Evolutionary conservation across 2,329 filamentous ascomycete species (phyloP).

Genomic region (Monosporascus sp.): DNA sequence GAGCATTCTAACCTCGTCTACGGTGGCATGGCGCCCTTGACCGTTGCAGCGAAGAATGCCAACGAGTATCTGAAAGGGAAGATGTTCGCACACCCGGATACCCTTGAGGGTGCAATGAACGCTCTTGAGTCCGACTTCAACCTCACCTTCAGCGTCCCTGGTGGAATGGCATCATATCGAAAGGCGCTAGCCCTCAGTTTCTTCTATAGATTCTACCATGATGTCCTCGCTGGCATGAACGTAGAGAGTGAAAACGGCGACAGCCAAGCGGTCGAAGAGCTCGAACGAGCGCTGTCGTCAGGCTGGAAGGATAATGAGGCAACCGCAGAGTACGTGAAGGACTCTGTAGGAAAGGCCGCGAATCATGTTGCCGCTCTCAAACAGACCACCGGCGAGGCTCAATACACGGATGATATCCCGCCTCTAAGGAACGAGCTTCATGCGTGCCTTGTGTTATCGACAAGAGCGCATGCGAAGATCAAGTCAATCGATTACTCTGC

Average conservation of each 20-base stretch:
- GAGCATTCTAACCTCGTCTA: conserved; percentile 77
- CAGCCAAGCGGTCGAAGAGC: conserved; percentile 71
- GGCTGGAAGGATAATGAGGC: conserved; percentile 74
- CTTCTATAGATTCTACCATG: conserved; percentile 96
- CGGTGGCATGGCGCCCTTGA: conserved; percentile 91
- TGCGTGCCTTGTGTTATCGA: conserved; percentile 81
- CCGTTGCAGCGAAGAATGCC: conserved; percentile 77
- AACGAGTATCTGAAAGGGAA: conserved; percentile 71
- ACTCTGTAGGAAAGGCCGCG: conserved; percentile 77
- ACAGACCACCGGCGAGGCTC: conserved; percentile 88
- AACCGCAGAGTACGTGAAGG: conserved; percentile 72
- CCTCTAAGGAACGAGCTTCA: conserved; percentile 81
- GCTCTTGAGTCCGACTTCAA: conserved; percentile 87
- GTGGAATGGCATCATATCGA: conserved; percentile 95
- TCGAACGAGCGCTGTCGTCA: conserved; percentile 76
- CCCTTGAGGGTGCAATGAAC: conserved; percentile 84
- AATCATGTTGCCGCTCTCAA: conserved; percentile 88
- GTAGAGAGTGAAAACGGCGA: conserved; percentile 49
- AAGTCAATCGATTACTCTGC: conserved; percentile 67
- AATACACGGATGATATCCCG: conserved; percentile 95
- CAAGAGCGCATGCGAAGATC: conserved; percentile 82
- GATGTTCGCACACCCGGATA: conserved; percentile 72
- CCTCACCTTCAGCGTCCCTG: conserved; percentile 82
- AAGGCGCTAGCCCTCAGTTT: conserved; percentile 87
- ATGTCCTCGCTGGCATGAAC: conserved; percentile 63